Base-by-base conservation (phyloP, 1,284 basidiomycete species). In the Austroboletus niveus region DNA sequence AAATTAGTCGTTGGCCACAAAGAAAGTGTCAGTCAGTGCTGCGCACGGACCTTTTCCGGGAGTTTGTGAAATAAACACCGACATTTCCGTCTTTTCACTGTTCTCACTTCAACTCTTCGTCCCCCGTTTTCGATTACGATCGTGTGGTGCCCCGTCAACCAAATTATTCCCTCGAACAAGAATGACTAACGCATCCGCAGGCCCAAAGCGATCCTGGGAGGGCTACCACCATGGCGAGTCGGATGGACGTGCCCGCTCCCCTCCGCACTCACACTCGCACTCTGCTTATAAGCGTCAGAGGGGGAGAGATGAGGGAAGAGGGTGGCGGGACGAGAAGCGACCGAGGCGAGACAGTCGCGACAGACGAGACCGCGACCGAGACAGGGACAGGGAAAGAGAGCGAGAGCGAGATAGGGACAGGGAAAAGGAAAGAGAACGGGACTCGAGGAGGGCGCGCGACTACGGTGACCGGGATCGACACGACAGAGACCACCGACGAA, bases 151-250 rank as follows among this genome's bases (percentile, higher is more conserved):
- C 76, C 79, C 76, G 83, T 85, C 85, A 87, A 77, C 76, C 77
- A 73, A 78, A 77, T 81, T 71, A 68, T 68, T 63, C 57, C 58
- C 65, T 53, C 43, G 65, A 72, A 67, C 72, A 75, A 75, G 59
- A 46, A 87, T 88, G 85, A 84, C 87, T 89, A 87, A 89, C 78
- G 74, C 84, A 69, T 75, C 82, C 76, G 80, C 89, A 90, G 89
- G 88, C 78, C 75, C 77, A 70, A 89, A 90, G 84, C 84, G 85
- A 71, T 74, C 82, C 59, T 81, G 81, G 80, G 84, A 89, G 65
- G 82, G 78, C 61, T 72, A 76, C 62, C 72, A 76, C 63, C 70
- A 74, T 60, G 63, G 61, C 51, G 74, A 75, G 50, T 62, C 70
- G 46, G 65, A 66, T 47, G 68, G 56, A 27, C 73, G 75, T 57